Evolutionary conservation across 2,329 filamentous ascomycete species (phyloP), one percentile per base, ranked within the genome.

Genomic region (Colletotrichum sp.): DNA sequence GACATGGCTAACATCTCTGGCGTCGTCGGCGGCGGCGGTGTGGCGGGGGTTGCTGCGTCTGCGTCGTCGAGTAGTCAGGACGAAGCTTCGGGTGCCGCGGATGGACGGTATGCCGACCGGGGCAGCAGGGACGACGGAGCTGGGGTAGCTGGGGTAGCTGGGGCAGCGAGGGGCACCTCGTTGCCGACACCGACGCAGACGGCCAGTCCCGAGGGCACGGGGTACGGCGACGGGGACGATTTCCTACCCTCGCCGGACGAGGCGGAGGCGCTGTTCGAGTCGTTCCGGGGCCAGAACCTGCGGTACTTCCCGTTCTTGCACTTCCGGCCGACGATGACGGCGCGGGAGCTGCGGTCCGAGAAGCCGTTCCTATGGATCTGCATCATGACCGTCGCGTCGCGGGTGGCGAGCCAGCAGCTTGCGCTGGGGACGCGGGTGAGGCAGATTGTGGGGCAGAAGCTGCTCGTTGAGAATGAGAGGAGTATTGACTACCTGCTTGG

Each of bases 281-380:
- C 36, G 13, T 82, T 82, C 36, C 70, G 74, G 39, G 78, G 77
- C 8, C 68, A 79, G 30, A 82, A 83, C 34, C 68, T 84, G 7
- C 77, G 72, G 57, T 73, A 78, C 14, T 79, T 85, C 7, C 84
- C 84, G 1, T 80, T 81, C 36, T 57, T 82, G 21, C 70, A 80
- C 61, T 76, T 83, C 30, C 78, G 78, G 8, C 32, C 16, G 2
- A 74, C 72, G 5, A 75, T 79, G 18, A 68, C 57, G 26, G 73
- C 81, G 8, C 70, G 67, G 7, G 78, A 80, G 61, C 72, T 87
- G 3, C 82, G 81, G 16, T 68, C 76, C 8, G 77, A 84, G 16
- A 79, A 81, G 60, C 85, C 85, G 1, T 86, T 86, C 32, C 74
- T 85, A 10, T 87, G 85, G 84, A 73, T 84, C 21, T 82, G 83